Evolutionary conservation across 2,329 filamentous ascomycete genomes (phyloP), one percentile per base, ranked within the genome.

Genomic region (Sporothrix schenckii): DNA sequence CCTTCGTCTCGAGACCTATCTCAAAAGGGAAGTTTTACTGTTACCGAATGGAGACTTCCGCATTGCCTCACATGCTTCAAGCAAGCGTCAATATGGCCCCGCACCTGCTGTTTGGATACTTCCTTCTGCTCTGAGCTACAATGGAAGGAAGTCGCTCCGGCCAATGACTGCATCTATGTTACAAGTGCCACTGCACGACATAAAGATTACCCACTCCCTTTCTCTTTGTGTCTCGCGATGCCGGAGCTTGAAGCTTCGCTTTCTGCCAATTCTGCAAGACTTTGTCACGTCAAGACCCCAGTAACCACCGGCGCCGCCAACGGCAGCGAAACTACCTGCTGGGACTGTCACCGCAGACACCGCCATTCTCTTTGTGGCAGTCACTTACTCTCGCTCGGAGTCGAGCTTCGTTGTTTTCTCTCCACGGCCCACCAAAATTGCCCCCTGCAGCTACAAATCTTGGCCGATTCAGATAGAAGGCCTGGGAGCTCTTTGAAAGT

Each of bases 1-100:
- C 7, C 24, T 50, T 13, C 16, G 4, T 27, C n/a, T n/a, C 7
- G 61, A 65, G 44, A n/a, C 61, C 61, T 34, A 34, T 50, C 61
- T 65, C 24, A 50, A 65, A 50, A 65, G 44, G 61, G 41, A 65
- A 65, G 61, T 65, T 65, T 65, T 13, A 49, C 63, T 52, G 47
- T 10, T 41, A 21, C 16, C 49, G 63, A 53, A 66, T 66, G 63
- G 63, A 66, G 66, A 34, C 39, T 41, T 69, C 54, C 47, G 34
- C 21, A n/a, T 11, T n/a, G 44, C 27, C 68, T 58, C 58, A 65
- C 68, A 49, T 56, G 50, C 60, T 65, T 61, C 21, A 44, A 4
- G 4, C n/a, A 41, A 61, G n/a, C 19, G 53, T 19, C 19, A 6
- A 56, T 27, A 56, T 27, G 27, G 53, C 24, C 24, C 53, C 53